These are phyloP conservation scores for Saccharomyces hybrid DNA, from an alignment of 1,139 yeast species.

Conservation along the genomic window DNA sequence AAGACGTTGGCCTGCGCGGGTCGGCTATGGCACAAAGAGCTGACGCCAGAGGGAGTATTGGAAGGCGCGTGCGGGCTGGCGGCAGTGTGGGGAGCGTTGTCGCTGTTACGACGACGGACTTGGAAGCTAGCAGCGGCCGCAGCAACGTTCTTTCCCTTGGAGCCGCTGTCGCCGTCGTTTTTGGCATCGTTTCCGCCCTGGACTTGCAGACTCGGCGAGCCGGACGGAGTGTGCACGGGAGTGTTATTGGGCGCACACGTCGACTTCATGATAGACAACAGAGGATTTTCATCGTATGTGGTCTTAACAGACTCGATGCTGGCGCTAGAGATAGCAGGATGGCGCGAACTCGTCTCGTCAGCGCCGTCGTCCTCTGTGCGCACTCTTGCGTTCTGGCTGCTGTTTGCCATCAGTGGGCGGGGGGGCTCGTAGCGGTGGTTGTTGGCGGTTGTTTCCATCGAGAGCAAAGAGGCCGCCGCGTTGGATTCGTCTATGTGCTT, in stretches of 20 bases:
- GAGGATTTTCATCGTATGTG: constrained; percentile 9
- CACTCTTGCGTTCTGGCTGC: not conserved
- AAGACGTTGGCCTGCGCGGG: not conserved
- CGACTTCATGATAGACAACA: constrained; percentile 12
- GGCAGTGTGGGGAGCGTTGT: not conserved
- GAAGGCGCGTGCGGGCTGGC: not conserved
- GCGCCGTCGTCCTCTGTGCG: not conserved
- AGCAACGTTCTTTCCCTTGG: not conserved
- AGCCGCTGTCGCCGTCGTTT: not conserved
- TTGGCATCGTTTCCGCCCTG: constrained; percentile 1
- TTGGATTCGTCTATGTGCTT: not conserved
- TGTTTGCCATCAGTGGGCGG: not conserved
- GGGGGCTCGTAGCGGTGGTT: not conserved
- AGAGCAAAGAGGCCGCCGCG: not conserved
- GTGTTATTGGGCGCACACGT: constrained; percentile 27
- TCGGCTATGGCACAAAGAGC: not conserved
- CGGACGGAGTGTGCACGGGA: constrained; percentile 13
- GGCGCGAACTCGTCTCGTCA: not conserved
- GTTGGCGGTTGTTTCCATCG: constrained; percentile 3
- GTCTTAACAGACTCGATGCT: constrained; percentile 13
- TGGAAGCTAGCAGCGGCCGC: not conserved
- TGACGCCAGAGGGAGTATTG: not conserved
- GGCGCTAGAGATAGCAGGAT: constrained; percentile 1
- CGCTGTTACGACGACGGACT: not conserved
- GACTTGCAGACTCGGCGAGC: constrained; percentile 5